Evolutionary conservation across 1,284 basidiomycete genomes (phyloP).

Genomic region (Psilocybe mexicana): DNA sequence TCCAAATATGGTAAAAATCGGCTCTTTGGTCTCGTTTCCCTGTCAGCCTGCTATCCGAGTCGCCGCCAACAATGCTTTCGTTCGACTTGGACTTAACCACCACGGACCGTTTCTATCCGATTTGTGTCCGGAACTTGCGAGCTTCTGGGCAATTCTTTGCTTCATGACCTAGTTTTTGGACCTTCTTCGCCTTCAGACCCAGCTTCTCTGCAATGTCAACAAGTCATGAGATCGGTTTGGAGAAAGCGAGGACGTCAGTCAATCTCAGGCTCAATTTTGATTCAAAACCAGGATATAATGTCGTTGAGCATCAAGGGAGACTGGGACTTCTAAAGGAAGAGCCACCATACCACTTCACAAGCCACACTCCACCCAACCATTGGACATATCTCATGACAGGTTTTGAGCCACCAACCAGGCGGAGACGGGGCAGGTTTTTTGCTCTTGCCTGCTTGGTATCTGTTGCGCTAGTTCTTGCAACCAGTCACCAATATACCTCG

Average conservation of each 20-base stretch:
- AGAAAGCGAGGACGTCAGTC: slow-evolving; percentile 14
- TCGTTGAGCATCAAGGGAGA: not conserved
- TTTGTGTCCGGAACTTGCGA: slow-evolving; percentile 10
- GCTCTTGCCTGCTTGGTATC: slow-evolving; percentile 18
- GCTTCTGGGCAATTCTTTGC: slow-evolving; percentile 21
- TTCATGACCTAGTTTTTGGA: slow-evolving; percentile 20
- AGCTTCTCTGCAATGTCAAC: slow-evolving; percentile 18
- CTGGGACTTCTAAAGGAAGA: slow-evolving; percentile 6
- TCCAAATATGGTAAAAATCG: not conserved
- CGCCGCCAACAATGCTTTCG: not conserved
- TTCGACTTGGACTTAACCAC: not conserved
- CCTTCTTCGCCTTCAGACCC: slow-evolving; percentile 9
- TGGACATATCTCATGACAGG: slow-evolving; percentile 21
- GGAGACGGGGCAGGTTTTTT: slow-evolving; percentile 16
- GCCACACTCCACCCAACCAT: slow-evolving; percentile 6
- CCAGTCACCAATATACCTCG: slow-evolving; percentile 4
- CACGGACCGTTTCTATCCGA: not conserved
- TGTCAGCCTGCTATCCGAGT: not conserved
- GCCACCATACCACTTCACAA: not conserved
- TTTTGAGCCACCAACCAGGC: slow-evolving; percentile 17
- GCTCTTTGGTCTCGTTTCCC: not conserved
- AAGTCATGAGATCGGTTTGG: slow-evolving; percentile 21
- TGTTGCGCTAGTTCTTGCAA: slow-evolving; percentile 15
- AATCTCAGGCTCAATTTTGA: slow-evolving; percentile 7
- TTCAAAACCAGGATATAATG: slow-evolving; percentile 12